These are phyloP conservation scores for Sporothrix brunneoviolacea DNA, from an alignment of 2,329 filamentous ascomycete genomes.

Conservation along the genomic window DNA sequence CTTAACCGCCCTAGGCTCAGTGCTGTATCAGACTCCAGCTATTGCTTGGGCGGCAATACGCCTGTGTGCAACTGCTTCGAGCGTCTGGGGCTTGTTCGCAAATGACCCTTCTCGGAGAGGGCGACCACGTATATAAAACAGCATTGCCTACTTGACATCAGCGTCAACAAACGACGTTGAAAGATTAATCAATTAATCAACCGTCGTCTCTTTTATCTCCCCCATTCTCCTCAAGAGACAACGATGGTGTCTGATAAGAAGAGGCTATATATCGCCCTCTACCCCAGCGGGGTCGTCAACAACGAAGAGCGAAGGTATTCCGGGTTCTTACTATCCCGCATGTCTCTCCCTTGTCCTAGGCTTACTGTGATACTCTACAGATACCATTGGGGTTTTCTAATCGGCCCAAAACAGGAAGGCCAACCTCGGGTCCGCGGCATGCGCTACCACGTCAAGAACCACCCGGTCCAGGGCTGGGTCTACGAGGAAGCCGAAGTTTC, in stretches of 20 bases:
- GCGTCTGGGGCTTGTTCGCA: no score
- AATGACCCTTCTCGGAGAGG: no score
- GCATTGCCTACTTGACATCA: no score
- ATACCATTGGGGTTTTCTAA: constrained; percentile 27
- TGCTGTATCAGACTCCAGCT: no score
- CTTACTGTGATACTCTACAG: background rate
- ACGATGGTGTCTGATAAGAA: background rate
- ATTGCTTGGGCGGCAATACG: no score
- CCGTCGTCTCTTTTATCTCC: background rate
- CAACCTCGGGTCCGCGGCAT: constrained; percentile 20
- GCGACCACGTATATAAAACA: no score
- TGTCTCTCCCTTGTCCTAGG: background rate
- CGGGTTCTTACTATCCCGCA: background rate
- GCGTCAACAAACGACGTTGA: no score
- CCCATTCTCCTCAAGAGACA: background rate
- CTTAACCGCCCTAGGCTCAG: no score
- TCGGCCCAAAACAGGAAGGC: constrained; percentile 26
- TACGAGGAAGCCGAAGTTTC: constrained; percentile 22
- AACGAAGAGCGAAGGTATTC: background rate
- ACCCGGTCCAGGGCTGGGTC: constrained; percentile 18
- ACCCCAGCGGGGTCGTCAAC: background rate
- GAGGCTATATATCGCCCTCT: background rate
- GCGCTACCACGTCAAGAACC: constrained; percentile 30
- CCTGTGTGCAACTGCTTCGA: no score
- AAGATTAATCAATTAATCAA: no score